Percentiles rank a stretch among this genome's conserved stretches.
Evolutionary conservation across 2,329 filamentous ascomycete species (phyloP).

Genomic region (Pseudogymnoascus sp.): DNA sequence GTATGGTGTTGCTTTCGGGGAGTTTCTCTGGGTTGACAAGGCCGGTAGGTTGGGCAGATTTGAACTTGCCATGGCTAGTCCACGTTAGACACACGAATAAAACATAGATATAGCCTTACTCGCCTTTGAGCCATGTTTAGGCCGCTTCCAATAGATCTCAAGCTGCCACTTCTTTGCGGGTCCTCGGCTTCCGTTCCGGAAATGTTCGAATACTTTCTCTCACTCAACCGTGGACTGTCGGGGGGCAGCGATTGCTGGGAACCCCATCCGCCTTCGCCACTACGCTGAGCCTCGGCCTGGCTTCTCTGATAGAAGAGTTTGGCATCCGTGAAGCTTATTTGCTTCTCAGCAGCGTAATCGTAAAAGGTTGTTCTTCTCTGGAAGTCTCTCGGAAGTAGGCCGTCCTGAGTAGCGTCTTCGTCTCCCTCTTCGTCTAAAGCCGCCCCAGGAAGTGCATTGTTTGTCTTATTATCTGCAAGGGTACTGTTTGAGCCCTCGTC

Average conservation of each 20-base stretch:
- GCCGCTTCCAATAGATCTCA: constrained; percentile 24
- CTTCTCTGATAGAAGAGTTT: constrained; percentile 94
- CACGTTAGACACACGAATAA: constrained; percentile 9
- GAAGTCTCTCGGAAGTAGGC: constrained; percentile 54
- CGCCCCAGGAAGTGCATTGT: background rate
- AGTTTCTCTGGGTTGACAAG: constrained; percentile 24
- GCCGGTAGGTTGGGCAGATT: constrained; percentile 22
- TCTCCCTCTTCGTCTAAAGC: constrained; percentile 14
- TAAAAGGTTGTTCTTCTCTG: constrained; percentile 77
- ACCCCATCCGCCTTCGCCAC: constrained; percentile 27
- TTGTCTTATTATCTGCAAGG: constrained; percentile 3
- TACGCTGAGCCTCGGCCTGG: constrained; percentile 47
- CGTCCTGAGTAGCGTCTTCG: constrained; percentile 26
- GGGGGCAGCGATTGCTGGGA: constrained; percentile 24
- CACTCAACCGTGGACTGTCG: constrained; percentile 25
- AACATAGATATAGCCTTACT: background rate
- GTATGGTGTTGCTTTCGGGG: constrained; percentile 26
- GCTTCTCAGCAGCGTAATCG: constrained; percentile 87
- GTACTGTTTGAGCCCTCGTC: constrained; percentile 8
- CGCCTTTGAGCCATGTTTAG: constrained; percentile 20
- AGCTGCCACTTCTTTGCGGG: constrained; percentile 23
- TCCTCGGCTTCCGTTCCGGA: constrained; percentile 20
- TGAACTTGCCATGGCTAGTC: constrained; percentile 21
- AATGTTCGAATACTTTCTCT: constrained; percentile 21
- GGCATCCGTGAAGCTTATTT: constrained; percentile 87